Percentiles rank a stretch among this genome's conserved stretches.
Conservation (phyloP, 1,284 basidiomycete species). For the Taiwanofungus camphoratus region DNA sequence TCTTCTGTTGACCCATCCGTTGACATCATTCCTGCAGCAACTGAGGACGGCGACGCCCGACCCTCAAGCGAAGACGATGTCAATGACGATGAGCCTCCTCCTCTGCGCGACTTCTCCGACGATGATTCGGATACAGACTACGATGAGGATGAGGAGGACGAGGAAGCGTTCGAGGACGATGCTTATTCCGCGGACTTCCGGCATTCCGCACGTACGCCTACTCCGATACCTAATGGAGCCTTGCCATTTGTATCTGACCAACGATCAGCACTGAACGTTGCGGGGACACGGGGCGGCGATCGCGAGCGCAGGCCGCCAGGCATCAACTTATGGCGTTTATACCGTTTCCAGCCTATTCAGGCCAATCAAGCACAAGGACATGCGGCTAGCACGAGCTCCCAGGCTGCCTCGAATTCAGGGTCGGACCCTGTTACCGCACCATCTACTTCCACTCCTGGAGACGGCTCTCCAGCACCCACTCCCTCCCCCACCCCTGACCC, state of each 20-base stretch:
- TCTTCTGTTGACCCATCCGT: too few relatives aligned
- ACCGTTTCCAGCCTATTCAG: slow-evolving; percentile 67
- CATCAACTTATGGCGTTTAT: slow-evolving; percentile 78
- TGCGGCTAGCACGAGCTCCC: slow-evolving; percentile 19
- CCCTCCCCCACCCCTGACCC: slow-evolving; percentile 7
- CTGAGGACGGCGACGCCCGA: slow-evolving; percentile 9
- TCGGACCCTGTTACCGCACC: slow-evolving; percentile 12
- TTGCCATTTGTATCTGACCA: slow-evolving; percentile 13
- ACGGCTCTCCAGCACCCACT: slow-evolving; percentile 7
- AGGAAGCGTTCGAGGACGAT: slow-evolving; percentile 11
- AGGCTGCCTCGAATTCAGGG: neutral
- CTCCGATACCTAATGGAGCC: slow-evolving; percentile 17
- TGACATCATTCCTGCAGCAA: neutral
- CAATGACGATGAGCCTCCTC: slow-evolving; percentile 26
- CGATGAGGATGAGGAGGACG: slow-evolving; percentile 14
- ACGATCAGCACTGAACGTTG: neutral
- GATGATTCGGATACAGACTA: slow-evolving; percentile 18
- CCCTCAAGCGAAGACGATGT: slow-evolving; percentile 8
- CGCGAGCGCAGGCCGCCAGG: slow-evolving; percentile 28
- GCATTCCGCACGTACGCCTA: slow-evolving; percentile 14
- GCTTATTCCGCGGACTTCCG: slow-evolving; percentile 4
- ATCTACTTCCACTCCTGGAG: slow-evolving; percentile 6
- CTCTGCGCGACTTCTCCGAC: slow-evolving; percentile 20
- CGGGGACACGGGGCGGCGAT: slow-evolving; percentile 4
- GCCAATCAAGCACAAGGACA: slow-evolving; percentile 24